A percentile compares a stretch with the other conserved stretches of the same genome.
These are phyloP conservation scores for Ilyonectria robusta DNA, from an alignment of 2,329 filamentous ascomycete species.

Conservation along the genomic window DNA sequence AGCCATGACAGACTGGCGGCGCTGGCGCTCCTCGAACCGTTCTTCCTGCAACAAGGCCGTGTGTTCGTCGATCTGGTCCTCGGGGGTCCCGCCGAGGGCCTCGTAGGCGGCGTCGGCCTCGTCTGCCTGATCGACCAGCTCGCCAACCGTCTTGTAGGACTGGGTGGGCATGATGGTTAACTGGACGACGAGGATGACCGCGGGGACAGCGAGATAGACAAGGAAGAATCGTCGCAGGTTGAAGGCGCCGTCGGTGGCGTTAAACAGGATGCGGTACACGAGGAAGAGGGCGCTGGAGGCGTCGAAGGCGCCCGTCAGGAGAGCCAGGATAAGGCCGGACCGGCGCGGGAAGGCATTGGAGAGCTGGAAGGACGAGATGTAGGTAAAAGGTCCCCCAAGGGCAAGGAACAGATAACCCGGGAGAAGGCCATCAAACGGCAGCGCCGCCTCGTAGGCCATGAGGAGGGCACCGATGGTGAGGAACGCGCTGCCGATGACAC, in stretches of 20 bases:
- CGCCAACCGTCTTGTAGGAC: constrained; percentile 88
- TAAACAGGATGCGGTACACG: constrained; percentile 79
- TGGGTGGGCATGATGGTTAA: constrained; percentile 79
- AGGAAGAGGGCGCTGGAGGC: constrained; percentile 85
- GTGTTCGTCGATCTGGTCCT: constrained; percentile 72
- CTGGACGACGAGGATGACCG: constrained; percentile 76
- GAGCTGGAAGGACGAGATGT: constrained; percentile 87
- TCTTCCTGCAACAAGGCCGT: constrained; percentile 69
- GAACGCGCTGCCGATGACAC: constrained; percentile 77
- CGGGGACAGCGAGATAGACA: constrained; percentile 78
- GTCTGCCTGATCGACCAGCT: constrained; percentile 83
- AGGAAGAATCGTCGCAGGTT: constrained; percentile 80
- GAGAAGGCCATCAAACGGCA: constrained; percentile 80
- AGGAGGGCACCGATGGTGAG: constrained; percentile 79
- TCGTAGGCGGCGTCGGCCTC: constrained; percentile 56
- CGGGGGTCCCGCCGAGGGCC: constrained; percentile 49
- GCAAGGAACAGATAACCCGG: constrained; percentile 83
- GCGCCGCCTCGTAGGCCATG: constrained; percentile 74
- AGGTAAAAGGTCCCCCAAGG: constrained; percentile 84
- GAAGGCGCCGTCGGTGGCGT: constrained; percentile 68
- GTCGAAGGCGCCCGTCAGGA: constrained; percentile 87
- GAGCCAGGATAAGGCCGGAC: constrained; percentile 83
- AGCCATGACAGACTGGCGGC: constrained; percentile 73
- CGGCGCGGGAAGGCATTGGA: constrained; percentile 86
- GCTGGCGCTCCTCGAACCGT: constrained; percentile 71